Evolutionary conservation across 192 early-diverging fungal genomes (phyloP), one percentile per base, ranked within the genome.

Genomic region (Coemansia sp.): DNA sequence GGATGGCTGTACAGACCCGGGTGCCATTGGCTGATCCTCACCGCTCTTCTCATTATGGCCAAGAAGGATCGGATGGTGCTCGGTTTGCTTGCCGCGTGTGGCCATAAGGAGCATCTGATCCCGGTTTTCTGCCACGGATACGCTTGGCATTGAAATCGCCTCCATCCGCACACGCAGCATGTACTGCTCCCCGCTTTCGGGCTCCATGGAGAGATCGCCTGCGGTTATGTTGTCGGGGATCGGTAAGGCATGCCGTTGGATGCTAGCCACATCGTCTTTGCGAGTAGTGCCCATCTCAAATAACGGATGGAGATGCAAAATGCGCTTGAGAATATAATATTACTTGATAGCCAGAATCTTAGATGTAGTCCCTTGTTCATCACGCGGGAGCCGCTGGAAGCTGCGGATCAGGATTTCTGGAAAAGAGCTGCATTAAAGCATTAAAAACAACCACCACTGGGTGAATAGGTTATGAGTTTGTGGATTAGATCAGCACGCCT

Each of bases 161-260:
- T 81, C 79, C 54, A 70, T 54, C 21, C 69, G 56, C 6, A 81
- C 79, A 19, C 79, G 74, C 9, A 81, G 70, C 70, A 81, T 65
- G 62, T 81, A 81, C 53, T 81, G 79, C 61, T 81, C 79, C 26
- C 71, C 79, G 54, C 65, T 74, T 11, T 73, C 68, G 7, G 79
- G 79, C 32, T 62, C 65, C 42, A 67, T 61, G 12, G 57, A 44
- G 18, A 71, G 68, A 47, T 82, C 75, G 44, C 79, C 79, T 9
- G 57, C 32, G 41, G 56, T 56, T 32, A 68, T 40, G 13, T 40
- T 52, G 6, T 49, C 63, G 13, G 79, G 62, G 8, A 82, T 53
- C 9, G 74, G 74, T 21, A 82, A 68, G 21, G 79, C 79, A 9
- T 66, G 47, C 18, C 73, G 78, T 63, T 69, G 69, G 32, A 66